These are phyloP conservation scores for Penicillium argentinense DNA, from an alignment of 495 filamentous ascomycete genomes.

Conservation along the genomic window DNA sequence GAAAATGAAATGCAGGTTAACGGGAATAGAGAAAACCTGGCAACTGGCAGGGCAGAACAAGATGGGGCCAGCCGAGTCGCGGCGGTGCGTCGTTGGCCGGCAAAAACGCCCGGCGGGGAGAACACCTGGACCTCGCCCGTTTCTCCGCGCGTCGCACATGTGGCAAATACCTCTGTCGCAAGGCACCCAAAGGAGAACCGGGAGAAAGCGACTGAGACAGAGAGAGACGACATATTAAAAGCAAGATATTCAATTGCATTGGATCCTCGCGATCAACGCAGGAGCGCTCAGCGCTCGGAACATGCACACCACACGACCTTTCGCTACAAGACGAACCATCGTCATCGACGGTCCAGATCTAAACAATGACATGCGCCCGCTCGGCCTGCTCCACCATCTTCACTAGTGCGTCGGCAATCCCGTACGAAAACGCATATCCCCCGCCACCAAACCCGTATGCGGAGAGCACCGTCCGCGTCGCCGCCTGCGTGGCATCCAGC, in stretches of 20 bases:
- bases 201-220: not conserved
- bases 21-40: conserved; percentile 3
- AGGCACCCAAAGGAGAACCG: not conserved
- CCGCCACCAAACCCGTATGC: conserved; percentile 48
- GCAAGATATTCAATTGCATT: no score
- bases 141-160: no score
- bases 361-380: conserved; percentile 32
- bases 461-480: conserved; percentile 30
- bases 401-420: conserved; percentile 37
- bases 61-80: conserved; percentile 3
- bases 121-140: no score
- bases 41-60: not conserved
- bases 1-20: no score
- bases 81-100: conserved; percentile 13
- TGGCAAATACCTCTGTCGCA: no score
- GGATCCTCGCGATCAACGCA: no score
- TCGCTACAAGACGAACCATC: no score
- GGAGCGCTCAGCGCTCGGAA: no score
- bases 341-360: no score
- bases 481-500: conserved; percentile 34
- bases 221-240: no score
- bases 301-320: no score
- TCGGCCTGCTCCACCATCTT: conserved; percentile 42
- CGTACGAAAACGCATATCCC: conserved; percentile 47
- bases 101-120: conserved; percentile 17